Conservation (phyloP, 441 rosid genomes). For the Bruguiera hainesii region DNA sequence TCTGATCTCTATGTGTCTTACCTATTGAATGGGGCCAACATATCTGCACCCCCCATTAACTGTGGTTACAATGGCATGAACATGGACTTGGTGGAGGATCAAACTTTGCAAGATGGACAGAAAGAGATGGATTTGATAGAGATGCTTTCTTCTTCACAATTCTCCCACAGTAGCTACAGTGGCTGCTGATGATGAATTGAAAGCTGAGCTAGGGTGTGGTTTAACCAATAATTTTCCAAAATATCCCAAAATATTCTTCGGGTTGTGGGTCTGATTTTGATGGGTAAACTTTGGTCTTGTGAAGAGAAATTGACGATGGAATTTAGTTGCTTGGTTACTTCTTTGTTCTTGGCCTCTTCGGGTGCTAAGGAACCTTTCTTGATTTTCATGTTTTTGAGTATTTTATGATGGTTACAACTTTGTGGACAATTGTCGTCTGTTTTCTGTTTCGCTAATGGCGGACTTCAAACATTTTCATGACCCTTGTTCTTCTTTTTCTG, state of each 20-base stretch:
- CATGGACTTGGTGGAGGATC: constrained; percentile 22
- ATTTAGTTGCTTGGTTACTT: neutral
- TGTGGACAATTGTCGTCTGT: constrained; percentile 10
- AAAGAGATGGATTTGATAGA: constrained; percentile 90
- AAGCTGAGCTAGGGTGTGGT: neutral
- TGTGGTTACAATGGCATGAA: constrained; percentile 11
- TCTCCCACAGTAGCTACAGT: constrained; percentile 19
- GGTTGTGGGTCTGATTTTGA: neutral
- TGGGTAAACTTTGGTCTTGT: neutral
- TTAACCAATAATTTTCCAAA: constrained; percentile 3
- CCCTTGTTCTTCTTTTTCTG: constrained; percentile 1
- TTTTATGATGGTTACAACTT: neutral
- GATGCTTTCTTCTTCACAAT: constrained; percentile 60
- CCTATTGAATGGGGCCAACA: constrained; percentile 44
- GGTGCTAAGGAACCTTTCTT: constrained; percentile 1
- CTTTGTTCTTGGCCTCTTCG: neutral
- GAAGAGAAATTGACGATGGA: neutral
- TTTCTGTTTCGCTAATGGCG: neutral
- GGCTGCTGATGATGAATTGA: neutral
- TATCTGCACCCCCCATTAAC: constrained; percentile 24
- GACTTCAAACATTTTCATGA: constrained; percentile 14
- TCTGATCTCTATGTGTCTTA: constrained; percentile 66
- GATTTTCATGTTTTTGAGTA: neutral
- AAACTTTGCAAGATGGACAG: constrained; percentile 29
- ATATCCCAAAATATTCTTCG: neutral